Base-by-base conservation (phyloP, 495 filamentous ascomycete species). In the Saxophila tyrrhenica region DNA sequence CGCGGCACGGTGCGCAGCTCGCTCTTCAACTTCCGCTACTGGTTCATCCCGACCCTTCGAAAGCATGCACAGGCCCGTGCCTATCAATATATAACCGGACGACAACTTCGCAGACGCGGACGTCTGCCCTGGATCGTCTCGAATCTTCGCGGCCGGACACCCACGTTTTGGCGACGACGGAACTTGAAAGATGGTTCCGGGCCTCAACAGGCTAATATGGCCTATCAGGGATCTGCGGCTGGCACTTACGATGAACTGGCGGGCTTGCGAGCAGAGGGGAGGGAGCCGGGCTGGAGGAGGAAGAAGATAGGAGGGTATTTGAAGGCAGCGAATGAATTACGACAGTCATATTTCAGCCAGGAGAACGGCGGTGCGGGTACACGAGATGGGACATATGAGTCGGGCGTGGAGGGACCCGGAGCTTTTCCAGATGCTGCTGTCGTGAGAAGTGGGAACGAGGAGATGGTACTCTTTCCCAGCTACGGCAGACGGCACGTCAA, bases 391-490 rank as follows among this genome's bases (percentile, higher is more conserved):
- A 83, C 85, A n/a, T 39, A 60, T n/a, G 54, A 63, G 24, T 5
- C 39, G 2, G 48, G 50, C 19, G 25, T 32, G 10, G 48, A 55
- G 5, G 57, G 45, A 16, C 84, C 85, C 0, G 85, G 82, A 1
- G 75, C 84, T 3, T 95, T 89, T 61, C 87, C 88, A 0, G 83
- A 94, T 59, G 84, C 88, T 17, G 78, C 83, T 13, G 84, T 95
- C 49, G 80, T 84, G 20, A 75, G 81, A 8, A 84, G 79, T 39
- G 89, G 86, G 20, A 80, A 86, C 58, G 91, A 95, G 69, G 87
- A 96, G 72, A 86, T 99, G 81, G 77, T 97, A 11, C 62, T 97
- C 15, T 99, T 96, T 63, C 92, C 92, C 8, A 91, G 87, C 62
- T 94, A 97, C 70, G 85, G 86, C 42, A 74, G 86, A 66, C 76